Evolutionary conservation across 2,329 filamentous ascomycete species (phyloP), one percentile per base, ranked within the genome.

Genomic region (Myriosclerotinia scirpicola): DNA sequence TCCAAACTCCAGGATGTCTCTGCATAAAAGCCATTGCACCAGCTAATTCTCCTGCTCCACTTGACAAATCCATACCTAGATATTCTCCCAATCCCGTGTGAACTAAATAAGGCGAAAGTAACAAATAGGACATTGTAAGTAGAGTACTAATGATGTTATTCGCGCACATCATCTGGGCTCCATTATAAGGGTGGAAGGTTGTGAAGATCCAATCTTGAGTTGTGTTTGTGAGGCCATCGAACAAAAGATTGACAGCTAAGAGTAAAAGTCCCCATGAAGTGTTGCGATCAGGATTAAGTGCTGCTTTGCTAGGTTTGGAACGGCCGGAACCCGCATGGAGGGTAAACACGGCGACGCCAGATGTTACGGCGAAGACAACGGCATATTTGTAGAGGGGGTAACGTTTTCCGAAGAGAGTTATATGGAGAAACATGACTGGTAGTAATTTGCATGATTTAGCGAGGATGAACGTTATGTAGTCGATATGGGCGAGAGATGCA

Each of bases 141-240:
- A 87, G 76, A 4, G 93, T 94, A 73, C 87, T 90, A 78, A 98
- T 90, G 66, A 97, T 81, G 77, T 98, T 99, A 79, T 97, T 92
- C 50, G 94, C 93, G 77, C 93, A 96, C 95, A 99, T 99, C 95
- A 99, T 99, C 84, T 99, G 95, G 68, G 94, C 93, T 12, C 95
- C 95, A 3, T 87, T 87, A 77, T 95, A 97, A 17, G 89, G 88
- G 71, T 87, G 87, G 79, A 93, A 96, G 8, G 86, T 83, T 70
- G 80, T 79, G 78, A 98, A 97, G 78, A 99, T 92, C 78, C 97
- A 89, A 79, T 99, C 95, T 82, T 99, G 95, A 2, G 94, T 97
- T 64, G 90, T 93, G 79, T 99, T 99, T 67, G 94, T 98, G 64
- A 99, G 83, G 71, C 95, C 95, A 78, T 99, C 95, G 74, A 99